Evolutionary conservation across 1,139 yeast species (phyloP).

Genomic region (Petasospora fabianii): DNA sequence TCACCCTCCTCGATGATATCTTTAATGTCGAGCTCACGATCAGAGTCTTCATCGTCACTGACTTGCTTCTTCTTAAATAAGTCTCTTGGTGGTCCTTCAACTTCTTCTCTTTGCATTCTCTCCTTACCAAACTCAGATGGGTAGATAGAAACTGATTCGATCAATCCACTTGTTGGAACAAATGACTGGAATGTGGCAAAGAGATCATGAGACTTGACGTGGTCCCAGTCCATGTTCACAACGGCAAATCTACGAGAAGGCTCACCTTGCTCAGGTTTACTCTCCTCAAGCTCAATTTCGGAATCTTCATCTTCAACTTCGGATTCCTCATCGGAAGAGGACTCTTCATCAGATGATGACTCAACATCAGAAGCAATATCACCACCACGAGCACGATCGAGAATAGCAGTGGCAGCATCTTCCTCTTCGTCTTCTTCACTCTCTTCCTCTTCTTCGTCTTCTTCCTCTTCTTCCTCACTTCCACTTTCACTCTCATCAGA

Average conservation of each 20-base stretch:
- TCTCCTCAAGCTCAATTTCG: conserved; percentile 39
- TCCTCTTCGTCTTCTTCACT: conserved; percentile 30
- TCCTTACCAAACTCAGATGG: conserved; percentile 95
- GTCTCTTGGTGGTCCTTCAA: conserved; percentile 91
- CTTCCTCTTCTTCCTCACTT: conserved; percentile 17
- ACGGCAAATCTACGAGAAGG: conserved; percentile 82
- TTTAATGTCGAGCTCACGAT: conserved; percentile 55
- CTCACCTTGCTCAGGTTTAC: conserved; percentile 77
- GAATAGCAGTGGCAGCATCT: conserved; percentile 23
- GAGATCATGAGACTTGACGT: conserved; percentile 77
- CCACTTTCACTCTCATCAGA: conserved; percentile 44
- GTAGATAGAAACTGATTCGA: conserved; percentile 68
- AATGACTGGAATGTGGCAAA: conserved; percentile 89
- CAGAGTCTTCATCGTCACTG: conserved; percentile 39
- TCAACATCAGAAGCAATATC: conserved; percentile 41
- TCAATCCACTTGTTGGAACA: conserved; percentile 72
- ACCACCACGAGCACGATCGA: conserved; percentile 77
- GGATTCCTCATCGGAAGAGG: conserved; percentile 40
- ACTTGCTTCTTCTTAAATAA: conserved; percentile 49
- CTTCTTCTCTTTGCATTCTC: conserved; percentile 84
- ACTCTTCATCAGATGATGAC: conserved; percentile 36
- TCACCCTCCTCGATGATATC: conserved; percentile 69
- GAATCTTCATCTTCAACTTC: conserved; percentile 44
- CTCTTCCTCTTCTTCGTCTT: conserved; percentile 26
- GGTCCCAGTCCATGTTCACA: conserved; percentile 97